Base-by-base conservation (phyloP, 805 yeast species). In the Candida piceae region DNA sequence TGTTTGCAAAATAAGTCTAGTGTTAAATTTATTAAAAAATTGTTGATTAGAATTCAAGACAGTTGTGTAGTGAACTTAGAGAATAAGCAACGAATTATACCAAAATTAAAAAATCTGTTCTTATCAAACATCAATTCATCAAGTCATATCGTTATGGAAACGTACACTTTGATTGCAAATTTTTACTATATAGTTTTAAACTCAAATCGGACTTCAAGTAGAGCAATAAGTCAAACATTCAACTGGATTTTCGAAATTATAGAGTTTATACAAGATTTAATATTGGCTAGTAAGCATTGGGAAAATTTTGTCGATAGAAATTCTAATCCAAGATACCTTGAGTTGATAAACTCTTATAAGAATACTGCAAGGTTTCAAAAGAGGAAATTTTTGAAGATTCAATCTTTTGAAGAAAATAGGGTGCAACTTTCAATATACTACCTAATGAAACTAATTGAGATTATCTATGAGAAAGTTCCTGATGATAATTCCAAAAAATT, bases 271-370 rank as follows among this genome's bases (percentile, higher is more conserved):
- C 45, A 44, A 22, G 40, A 40, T 27, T 33, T 46, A 16, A 36
- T 44, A n/a, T 30, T 40, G 31, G 35, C 31, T 32, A n/a, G n/a
- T n/a, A n/a, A n/a, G n/a, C n/a, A n/a, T n/a, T n/a, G n/a, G n/a
- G n/a, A n/a, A n/a, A n/a, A n/a, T n/a, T n/a, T n/a, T n/a, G n/a
- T n/a, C n/a, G n/a, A n/a, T n/a, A n/a, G n/a, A n/a, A n/a, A n/a
- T n/a, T n/a, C n/a, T n/a, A n/a, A n/a, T n/a, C n/a, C n/a, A 11
- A 37, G 49, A 29, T 45, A 45, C 31, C 36, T 38, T 29, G 41
- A 45, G 20, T 24, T 45, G 20, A 36, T 45, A 7, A 27, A 32
- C 12, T 38, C 35, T 5, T 27, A 34, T 28, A 32, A 38, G 27
- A 21, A 25, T 28, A 35, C 29, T 17, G 29, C 16, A 32, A 37